phyloP scores from a whole-genome alignment of 2,329 filamentous ascomycete genomes.

The Tolypocladium album region DNA sequence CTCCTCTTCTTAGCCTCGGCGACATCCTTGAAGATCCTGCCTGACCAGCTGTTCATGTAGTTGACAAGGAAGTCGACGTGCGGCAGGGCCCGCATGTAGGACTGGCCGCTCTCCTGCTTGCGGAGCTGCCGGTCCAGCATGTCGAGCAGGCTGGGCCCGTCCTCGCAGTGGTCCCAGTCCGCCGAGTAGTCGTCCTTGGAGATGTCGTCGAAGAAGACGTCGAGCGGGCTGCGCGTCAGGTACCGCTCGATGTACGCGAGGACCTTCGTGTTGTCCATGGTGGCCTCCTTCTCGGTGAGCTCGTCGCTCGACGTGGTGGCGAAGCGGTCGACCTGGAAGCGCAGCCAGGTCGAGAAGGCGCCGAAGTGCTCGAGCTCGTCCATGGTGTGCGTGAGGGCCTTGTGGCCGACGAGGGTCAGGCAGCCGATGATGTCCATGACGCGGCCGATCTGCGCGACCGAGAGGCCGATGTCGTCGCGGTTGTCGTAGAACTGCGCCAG shows the following conservation, averaged over 20 bases:
- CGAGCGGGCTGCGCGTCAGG: constrained; percentile 55
- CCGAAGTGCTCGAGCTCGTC: constrained; percentile 70
- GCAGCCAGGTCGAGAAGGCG: constrained; percentile 75
- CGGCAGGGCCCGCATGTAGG: constrained; percentile 40
- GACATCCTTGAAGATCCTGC: constrained; percentile 54
- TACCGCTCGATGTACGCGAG: constrained; percentile 68
- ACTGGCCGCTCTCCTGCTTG: constrained; percentile 32
- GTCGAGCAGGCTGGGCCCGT: constrained; percentile 34
- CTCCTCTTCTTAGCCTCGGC: constrained; percentile 59
- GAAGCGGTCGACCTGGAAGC: constrained; percentile 70
- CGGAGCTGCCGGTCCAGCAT: constrained; percentile 38
- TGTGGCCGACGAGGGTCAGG: constrained; percentile 65
- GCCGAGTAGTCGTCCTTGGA: constrained; percentile 38
- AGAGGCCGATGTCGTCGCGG: constrained; percentile 55
- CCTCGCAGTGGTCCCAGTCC: constrained; percentile 31
- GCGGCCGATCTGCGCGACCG: constrained; percentile 49
- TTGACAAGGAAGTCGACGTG: constrained; percentile 54
- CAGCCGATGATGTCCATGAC: constrained; percentile 63
- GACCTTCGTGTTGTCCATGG: constrained; percentile 62
- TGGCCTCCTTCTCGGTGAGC: constrained; percentile 64
- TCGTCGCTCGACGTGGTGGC: constrained; percentile 58
- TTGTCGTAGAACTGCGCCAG: constrained; percentile 70
- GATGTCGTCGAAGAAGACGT: constrained; percentile 45
- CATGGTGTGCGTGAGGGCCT: constrained; percentile 58
- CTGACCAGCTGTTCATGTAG: constrained; percentile 46